A percentile compares a stretch with the other conserved stretches of the same genome.
Evolutionary conservation across 169 alveolate species (phyloP).

Genomic region (Theileria orientalis): DNA sequence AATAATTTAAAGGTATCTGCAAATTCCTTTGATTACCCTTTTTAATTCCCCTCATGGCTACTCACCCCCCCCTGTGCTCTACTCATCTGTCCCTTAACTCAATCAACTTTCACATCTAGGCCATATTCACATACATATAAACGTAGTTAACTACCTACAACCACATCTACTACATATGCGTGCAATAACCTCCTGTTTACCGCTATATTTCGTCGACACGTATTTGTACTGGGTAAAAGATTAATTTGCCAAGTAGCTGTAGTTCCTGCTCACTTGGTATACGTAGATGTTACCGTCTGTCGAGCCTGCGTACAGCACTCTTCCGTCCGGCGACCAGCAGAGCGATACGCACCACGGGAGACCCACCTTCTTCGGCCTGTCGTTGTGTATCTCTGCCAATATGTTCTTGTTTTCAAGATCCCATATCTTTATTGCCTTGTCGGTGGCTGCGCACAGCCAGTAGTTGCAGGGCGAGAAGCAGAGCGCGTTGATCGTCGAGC

Average conservation of each 20-base stretch:
- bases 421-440: slow-evolving; percentile 91
- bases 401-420: slow-evolving; percentile 91
- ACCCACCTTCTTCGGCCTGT: slow-evolving; percentile 86
- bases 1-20: too few relatives aligned
- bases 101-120: too few relatives aligned
- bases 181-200: too few relatives aligned
- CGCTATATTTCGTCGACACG: too few relatives aligned
- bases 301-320: slow-evolving; percentile 89
- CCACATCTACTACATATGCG: too few relatives aligned
- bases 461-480: slow-evolving; percentile 94
- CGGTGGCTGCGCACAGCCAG: slow-evolving; percentile 96
- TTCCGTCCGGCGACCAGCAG: slow-evolving; percentile 92
- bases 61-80: too few relatives aligned
- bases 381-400: slow-evolving; percentile 88
- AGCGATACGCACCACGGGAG: slow-evolving; percentile 93
- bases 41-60: too few relatives aligned
- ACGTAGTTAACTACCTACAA: too few relatives aligned
- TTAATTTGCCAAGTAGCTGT: slow-evolving; percentile 56
- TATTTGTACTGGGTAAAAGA: too few relatives aligned
- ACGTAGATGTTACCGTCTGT: slow-evolving; percentile 89
- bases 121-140: too few relatives aligned
- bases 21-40: too few relatives aligned
- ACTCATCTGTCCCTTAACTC: too few relatives aligned
- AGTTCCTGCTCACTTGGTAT: slow-evolving; percentile 78
- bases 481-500: slow-evolving; percentile 90